These are phyloP conservation scores for Blastomyces percursus DNA, from an alignment of 2,329 filamentous ascomycete species.

Conservation along the genomic window DNA sequence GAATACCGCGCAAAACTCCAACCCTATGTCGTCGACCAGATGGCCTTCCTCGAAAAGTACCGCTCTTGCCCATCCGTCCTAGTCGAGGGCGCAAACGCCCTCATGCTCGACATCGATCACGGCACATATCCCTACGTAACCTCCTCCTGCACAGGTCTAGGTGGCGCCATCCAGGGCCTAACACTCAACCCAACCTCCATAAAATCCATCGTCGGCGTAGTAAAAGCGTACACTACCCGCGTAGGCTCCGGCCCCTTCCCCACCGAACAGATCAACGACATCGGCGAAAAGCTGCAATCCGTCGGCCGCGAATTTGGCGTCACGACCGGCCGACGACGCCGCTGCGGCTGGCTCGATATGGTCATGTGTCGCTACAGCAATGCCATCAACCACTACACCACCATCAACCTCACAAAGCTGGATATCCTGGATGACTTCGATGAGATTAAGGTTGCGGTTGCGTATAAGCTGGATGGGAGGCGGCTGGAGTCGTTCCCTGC, in stretches of 20 bases:
- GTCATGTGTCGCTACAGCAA: conserved; percentile 54
- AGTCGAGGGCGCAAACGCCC: conserved; percentile 53
- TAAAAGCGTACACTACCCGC: conserved; percentile 55
- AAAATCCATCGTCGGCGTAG: conserved; percentile 49
- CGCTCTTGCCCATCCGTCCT: conserved; percentile 46
- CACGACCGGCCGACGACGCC: conserved; percentile 50
- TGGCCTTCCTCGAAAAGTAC: conserved; percentile 45
- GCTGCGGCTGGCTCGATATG: conserved; percentile 56
- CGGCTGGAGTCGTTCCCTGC: conserved; percentile 47
- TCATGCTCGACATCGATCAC: conserved; percentile 50
- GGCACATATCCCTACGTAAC: conserved; percentile 43
- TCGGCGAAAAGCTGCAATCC: conserved; percentile 46
- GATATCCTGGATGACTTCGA: conserved; percentile 55
- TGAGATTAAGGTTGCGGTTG: conserved; percentile 50
- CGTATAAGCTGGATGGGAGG: conserved; percentile 44
- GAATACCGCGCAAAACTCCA: conserved; percentile 29
- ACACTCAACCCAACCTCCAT: conserved; percentile 48
- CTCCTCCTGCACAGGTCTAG: conserved; percentile 38
- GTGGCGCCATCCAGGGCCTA: conserved; percentile 46
- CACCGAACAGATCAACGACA: conserved; percentile 48
- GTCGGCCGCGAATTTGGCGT: conserved; percentile 47
- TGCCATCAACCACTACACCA: conserved; percentile 42
- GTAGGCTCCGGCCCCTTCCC: conserved; percentile 53
- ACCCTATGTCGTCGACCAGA: conserved; percentile 34
- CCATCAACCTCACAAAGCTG: conserved; percentile 54